Base-by-base conservation (phyloP, 805 yeast species). In the Lipomyces japonicus region DNA sequence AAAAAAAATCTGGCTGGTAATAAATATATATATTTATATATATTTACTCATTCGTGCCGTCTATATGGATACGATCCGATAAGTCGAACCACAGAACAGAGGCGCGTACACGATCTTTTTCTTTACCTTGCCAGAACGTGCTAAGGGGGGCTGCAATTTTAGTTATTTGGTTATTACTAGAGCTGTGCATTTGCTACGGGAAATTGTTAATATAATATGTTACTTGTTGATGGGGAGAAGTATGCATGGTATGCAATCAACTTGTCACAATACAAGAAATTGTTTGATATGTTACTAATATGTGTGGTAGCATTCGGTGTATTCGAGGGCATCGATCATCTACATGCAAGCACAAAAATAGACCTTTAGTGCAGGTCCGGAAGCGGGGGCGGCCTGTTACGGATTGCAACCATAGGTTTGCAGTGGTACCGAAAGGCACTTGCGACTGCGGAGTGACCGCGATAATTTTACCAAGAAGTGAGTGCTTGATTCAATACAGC, bases 321-420 rank as follows among this genome's bases (percentile, higher is more conserved):
- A 87, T 93, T 22, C 73, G 96, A 39, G 97, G 97, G 16, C 98
- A 91, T 63, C 71, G 98, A 36, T 86, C 96, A 1, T 81, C 91
- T 0, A 80, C 83, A 48, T 91, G 98, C 67, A 79, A 78, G 46
- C 98, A 91, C 67, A 79, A 84, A 26, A 73, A 77, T 45, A 74
- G 96, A 41, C 87, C 93, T 22, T 71, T 91, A 36, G 81, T 90
- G 10, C 86, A 88, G 61, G 96, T 91, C 10, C 75, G 96, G 24
- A 79, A 86, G n/a, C 77, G 95, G 51, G 98, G 97, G 0, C 70
- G 97, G 41, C 97, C 96, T 0, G 73, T 78, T 24, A 74, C 80
- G 7, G 80, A 75, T 44, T 78, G 77, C 3, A 71, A 71, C 42
- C 81, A 79, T 53, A 66, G 87, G 43, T 72, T 81, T 12, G 86